phyloP scores from a whole-genome alignment of 345 rosid species.

The Citrus trifoliata region DNA sequence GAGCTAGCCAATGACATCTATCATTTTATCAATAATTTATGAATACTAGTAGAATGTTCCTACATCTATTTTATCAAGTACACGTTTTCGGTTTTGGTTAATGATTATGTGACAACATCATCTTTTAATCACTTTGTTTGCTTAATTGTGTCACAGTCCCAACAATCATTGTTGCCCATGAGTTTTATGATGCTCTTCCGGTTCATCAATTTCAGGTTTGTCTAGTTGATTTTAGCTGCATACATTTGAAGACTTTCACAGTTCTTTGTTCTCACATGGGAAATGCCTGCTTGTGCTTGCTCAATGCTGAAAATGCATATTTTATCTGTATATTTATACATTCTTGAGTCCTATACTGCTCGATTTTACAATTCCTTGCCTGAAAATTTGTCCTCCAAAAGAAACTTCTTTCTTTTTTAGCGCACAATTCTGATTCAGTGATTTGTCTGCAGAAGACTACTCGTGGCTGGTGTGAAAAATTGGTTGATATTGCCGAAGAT shows the following conservation, averaged over 20 bases:
- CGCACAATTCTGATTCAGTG: conserved; percentile 11
- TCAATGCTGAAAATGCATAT: background rate
- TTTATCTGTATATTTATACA: background rate
- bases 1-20: background rate
- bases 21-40: background rate
- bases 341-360: background rate
- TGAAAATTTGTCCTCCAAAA: background rate
- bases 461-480: conserved; percentile 91
- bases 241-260: background rate
- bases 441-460: conserved; percentile 58
- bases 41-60: background rate
- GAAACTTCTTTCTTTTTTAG: background rate
- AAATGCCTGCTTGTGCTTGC: background rate
- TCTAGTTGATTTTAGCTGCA: background rate
- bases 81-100: background rate
- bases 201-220: conserved; percentile 95
- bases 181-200: conserved; percentile 95
- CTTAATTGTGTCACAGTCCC: conserved; percentile 57
- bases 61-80: background rate
- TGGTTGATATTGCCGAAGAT: conserved; percentile 76
- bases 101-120: conserved; percentile 3
- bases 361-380: background rate
- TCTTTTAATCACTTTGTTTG: conserved; percentile 8
- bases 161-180: conserved; percentile 79
- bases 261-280: background rate